Base-by-base conservation (phyloP, 2,329 filamentous ascomycete species). In the Fusarium sp. region DNA sequence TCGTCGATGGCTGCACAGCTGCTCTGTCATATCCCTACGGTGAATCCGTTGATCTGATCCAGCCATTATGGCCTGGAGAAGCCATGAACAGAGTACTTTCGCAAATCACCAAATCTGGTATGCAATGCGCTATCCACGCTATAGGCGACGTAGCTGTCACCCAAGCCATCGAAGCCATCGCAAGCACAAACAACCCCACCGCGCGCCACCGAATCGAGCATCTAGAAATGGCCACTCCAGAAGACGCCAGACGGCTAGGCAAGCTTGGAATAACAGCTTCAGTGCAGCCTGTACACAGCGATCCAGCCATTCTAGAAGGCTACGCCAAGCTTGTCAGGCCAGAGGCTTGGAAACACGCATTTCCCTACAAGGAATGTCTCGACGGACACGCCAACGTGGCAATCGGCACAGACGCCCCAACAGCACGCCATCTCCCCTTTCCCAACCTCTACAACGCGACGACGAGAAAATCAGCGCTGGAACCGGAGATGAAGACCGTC, bases 1-100 rank as follows among this genome's bases (percentile, higher is more conserved):
- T 89, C 35, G 81, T 91, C 36, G 88, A 91, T 65, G 86, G 85
- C 0, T 91, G 88, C 75, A 90, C 88, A 3, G 88, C 88, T 0
- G 86, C 84, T 0, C 76, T 91, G 3, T 79, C 80, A 2, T 83
- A 89, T 71, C 88, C 88, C 0, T 90, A 90, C 70, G 79, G 82
- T 6, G 83, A 83, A 63, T 81, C 79, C 2, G 73, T 78, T 8
- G 77, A 80, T 13, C 77, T 82, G 21, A 82, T 84, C 3, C 80
- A 65, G 9, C 69, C 87, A 0, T 80, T 90, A 48, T 91, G 88
- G 88, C 68, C 69, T 0, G 76, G 78, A 3, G 79, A 81, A 17
- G 82, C 85, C 62, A 80, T 90, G 7, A 79, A 79, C 6, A 82
- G 83, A 0, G 84, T 89, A 0, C 83, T 91, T 3, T 76, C 80